Evolutionary conservation across 192 early-diverging fungal species (phyloP).

Genomic region (Gigaspora rosea): DNA sequence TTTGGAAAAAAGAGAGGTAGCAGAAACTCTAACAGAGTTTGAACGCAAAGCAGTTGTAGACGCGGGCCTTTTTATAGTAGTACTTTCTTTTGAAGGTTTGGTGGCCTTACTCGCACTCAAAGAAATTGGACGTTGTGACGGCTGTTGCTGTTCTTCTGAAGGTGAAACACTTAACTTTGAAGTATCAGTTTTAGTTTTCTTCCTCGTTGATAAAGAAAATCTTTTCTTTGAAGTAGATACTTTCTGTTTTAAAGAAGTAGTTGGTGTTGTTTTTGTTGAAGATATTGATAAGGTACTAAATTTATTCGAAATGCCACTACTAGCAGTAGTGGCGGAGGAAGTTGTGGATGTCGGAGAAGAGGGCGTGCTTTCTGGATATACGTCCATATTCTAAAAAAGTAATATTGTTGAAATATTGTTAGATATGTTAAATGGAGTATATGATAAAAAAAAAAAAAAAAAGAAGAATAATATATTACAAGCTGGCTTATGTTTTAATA

Average conservation of each 20-base stretch:
- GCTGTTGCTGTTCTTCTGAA: background rate
- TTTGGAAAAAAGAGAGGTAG: background rate
- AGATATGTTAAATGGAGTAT: too few relatives aligned
- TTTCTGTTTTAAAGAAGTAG: background rate
- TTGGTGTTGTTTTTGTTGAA: background rate
- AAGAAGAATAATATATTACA: too few relatives aligned
- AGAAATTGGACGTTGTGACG: background rate
- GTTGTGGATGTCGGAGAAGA: background rate
- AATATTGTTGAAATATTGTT: too few relatives aligned
- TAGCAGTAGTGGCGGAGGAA: background rate
- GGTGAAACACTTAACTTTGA: background rate
- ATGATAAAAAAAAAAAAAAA: too few relatives aligned
- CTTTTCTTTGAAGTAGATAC: background rate
- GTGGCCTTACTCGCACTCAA: background rate
- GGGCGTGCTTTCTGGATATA: conserved; percentile 1
- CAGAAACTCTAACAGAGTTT: background rate
- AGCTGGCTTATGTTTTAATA: too few relatives aligned
- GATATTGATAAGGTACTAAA: background rate
- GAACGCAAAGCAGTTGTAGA: background rate
- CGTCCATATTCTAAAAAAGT: conserved; percentile 4
- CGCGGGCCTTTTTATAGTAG: conserved; percentile 9
- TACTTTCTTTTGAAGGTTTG: background rate
- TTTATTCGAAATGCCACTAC: background rate
- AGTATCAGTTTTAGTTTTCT: background rate
- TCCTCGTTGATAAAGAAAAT: background rate